A percentile compares a stretch with the other conserved stretches of the same genome.
Evolutionary conservation across 2,329 filamentous ascomycete genomes (phyloP).

Genomic region (Fusarium caatingaense): DNA sequence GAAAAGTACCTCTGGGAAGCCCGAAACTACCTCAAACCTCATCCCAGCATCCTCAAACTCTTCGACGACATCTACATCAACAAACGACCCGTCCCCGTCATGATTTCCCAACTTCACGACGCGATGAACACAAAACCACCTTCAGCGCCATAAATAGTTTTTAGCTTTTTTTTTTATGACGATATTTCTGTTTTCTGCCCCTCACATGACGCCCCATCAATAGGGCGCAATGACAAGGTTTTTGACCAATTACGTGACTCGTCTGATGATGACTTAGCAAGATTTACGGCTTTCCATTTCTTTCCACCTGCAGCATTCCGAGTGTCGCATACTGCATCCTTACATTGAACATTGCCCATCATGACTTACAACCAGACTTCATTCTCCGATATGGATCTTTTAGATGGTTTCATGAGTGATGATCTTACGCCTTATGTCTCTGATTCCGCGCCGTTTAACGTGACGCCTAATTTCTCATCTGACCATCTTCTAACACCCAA

Average conservation of each 20-base stretch:
- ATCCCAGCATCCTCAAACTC: conserved; percentile 27
- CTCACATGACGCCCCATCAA: conserved; percentile 40
- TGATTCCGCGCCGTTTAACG: conserved; percentile 13
- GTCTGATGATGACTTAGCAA: conserved; percentile 9
- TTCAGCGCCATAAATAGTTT: not conserved
- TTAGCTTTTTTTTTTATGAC: not conserved
- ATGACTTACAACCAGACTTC: conserved; percentile 19
- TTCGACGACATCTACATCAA: conserved; percentile 40
- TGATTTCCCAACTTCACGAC: conserved; percentile 32
- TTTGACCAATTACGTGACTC: not conserved
- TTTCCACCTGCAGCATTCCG: conserved; percentile 15
- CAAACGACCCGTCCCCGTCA: conserved; percentile 26
- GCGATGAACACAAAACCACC: conserved; percentile 11
- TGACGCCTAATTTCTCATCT: not conserved
- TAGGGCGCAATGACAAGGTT: conserved; percentile 42
- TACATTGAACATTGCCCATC: not conserved
- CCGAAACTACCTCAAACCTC: conserved; percentile 28
- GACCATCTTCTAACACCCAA: not conserved
- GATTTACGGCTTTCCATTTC: conserved; percentile 9
- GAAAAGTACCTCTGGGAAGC: conserved; percentile 38
- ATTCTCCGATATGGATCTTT: conserved; percentile 32
- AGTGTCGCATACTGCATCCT: too few species aligned
- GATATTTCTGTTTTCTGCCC: not conserved
- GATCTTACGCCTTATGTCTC: conserved; percentile 25
- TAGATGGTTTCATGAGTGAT: conserved; percentile 34